Evolutionary conservation across 495 filamentous ascomycete genomes (phyloP).

Genomic region (Talaromyces trachyspermus): DNA sequence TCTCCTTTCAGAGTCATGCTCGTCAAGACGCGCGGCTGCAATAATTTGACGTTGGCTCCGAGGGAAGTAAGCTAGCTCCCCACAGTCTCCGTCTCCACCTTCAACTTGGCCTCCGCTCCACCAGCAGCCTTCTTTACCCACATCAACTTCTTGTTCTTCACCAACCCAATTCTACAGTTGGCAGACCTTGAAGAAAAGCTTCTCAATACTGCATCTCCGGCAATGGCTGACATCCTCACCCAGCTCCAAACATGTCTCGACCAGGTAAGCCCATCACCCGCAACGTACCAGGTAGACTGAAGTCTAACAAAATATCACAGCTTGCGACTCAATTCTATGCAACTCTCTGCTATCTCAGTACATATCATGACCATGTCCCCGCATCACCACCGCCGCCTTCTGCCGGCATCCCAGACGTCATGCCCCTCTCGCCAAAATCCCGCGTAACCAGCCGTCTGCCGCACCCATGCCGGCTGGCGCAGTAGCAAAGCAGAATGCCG

Average conservation of each 20-base stretch:
- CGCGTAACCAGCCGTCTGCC: slow-evolving; percentile 31
- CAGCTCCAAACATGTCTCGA: slow-evolving; percentile 94
- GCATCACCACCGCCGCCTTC: slow-evolving; percentile 41
- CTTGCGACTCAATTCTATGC: slow-evolving; percentile 87
- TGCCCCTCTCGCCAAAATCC: slow-evolving; percentile 34
- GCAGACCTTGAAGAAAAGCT: no score
- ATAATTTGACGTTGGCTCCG: neutral
- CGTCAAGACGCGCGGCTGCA: neutral
- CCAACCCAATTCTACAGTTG: no score
- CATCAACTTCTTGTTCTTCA: no score
- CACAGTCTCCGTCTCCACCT: slow-evolving; percentile 8
- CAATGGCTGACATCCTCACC: slow-evolving; percentile 85
- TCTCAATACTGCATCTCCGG: slow-evolving; percentile 25
- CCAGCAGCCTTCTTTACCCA: no score
- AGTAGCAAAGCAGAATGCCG: slow-evolving; percentile 16
- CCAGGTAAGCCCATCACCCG: slow-evolving; percentile 46
- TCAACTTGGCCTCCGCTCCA: slow-evolving; percentile 1
- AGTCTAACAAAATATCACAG: slow-evolving; percentile 35
- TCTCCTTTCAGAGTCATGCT: neutral
- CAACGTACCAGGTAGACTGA: neutral
- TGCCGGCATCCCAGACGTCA: slow-evolving; percentile 49
- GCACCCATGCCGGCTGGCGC: slow-evolving; percentile 36
- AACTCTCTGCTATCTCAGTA: slow-evolving; percentile 71
- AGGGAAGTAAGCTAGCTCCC: neutral
- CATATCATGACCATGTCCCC: slow-evolving; percentile 68